Evolutionary conservation across 805 yeast species (phyloP).

Genomic region (Metschnikowia corniflorae): DNA sequence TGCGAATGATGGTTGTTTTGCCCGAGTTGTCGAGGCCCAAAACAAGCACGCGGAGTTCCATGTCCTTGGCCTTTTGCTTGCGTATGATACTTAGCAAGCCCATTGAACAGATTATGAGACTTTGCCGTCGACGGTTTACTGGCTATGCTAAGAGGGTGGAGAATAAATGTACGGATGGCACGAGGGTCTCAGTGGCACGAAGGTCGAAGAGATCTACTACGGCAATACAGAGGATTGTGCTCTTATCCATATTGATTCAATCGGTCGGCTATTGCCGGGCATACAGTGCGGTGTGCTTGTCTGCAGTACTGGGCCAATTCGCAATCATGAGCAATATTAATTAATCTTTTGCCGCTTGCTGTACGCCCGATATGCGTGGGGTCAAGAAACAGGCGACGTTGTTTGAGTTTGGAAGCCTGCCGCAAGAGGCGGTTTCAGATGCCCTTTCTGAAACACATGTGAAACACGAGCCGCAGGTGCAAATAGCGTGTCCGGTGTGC

Average conservation of each 20-base stretch:
- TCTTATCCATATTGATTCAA: no score
- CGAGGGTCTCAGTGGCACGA: no score
- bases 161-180: no score
- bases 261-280: no score
- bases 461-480: not conserved
- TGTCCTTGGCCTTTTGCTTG: conserved; percentile 78
- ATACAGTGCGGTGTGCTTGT: not conserved
- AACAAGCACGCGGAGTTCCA: conserved; percentile 68
- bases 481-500: conserved; percentile 52
- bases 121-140: no score
- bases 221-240: no score
- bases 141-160: no score
- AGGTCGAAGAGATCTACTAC: no score
- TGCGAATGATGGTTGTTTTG: conserved; percentile 76
- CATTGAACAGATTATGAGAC: conserved; percentile 47
- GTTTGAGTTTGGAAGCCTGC: conserved; percentile 1
- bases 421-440: not conserved
- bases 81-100: conserved; percentile 76
- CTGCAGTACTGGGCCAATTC: conserved; percentile 8
- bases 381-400: conserved; percentile 4
- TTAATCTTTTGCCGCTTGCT: no score
- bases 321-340: no score
- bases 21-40: conserved; percentile 92
- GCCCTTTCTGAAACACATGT: not conserved
- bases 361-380: conserved; percentile 5